A percentile compares a stretch with the other conserved stretches of the same genome.
phyloP scores from a whole-genome alignment of 2,329 filamentous ascomycete species.

The Colletotrichum cereale region DNA sequence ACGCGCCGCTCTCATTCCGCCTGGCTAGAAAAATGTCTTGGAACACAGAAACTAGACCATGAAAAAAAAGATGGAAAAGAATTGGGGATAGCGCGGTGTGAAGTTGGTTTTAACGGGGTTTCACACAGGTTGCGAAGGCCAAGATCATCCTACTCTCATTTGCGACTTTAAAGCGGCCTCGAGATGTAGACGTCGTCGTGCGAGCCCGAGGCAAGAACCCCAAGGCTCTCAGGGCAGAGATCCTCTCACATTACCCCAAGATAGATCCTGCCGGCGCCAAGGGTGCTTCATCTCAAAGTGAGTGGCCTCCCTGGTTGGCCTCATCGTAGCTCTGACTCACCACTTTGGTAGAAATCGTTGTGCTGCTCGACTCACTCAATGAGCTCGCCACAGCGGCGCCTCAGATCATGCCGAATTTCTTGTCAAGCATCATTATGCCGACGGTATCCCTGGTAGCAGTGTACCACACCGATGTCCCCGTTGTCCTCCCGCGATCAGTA shows the following conservation, averaged over 20 bases:
- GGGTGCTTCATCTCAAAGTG: constrained; percentile 57
- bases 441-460: constrained; percentile 79
- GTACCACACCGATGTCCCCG: constrained; percentile 86
- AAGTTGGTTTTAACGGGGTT: neutral
- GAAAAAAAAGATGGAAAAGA: too few species aligned
- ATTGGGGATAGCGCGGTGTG: neutral
- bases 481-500: constrained; percentile 57
- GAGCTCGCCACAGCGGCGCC: constrained; percentile 68
- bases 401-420: constrained; percentile 73
- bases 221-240: constrained; percentile 69
- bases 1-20: neutral
- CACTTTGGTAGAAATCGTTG: constrained; percentile 69
- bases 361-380: constrained; percentile 86
- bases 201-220: constrained; percentile 71
- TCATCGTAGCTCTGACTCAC: constrained; percentile 32
- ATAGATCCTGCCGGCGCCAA: constrained; percentile 53
- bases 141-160: constrained; percentile 85
- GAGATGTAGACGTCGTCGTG: constrained; percentile 76
- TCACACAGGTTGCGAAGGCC: constrained; percentile 69
- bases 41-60: neutral
- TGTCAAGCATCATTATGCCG: constrained; percentile 76
- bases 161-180: constrained; percentile 75
- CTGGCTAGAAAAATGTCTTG: neutral
- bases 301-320: constrained; percentile 43
- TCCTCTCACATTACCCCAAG: constrained; percentile 63